Evolutionary conservation across 2,329 filamentous ascomycete genomes (phyloP).

Genomic region (Diplodia corticola): DNA sequence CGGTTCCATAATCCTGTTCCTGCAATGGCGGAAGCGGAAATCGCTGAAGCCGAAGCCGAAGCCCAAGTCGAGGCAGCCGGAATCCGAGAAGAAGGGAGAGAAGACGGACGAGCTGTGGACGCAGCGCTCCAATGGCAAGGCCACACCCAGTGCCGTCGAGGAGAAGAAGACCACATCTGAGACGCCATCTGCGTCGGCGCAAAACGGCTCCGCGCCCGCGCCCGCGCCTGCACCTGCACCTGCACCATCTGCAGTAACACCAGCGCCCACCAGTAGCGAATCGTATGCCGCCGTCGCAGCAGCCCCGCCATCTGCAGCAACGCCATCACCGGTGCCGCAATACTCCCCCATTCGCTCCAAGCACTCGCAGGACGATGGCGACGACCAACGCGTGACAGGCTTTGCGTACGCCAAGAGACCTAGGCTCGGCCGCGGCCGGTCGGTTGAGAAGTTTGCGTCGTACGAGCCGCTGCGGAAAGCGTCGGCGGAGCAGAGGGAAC

Average conservation of each 20-base stretch:
- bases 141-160: neutral
- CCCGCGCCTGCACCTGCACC: too few relatives aligned
- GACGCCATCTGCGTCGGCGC: neutral
- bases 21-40: slow-evolving; percentile 22
- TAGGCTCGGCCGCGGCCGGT: slow-evolving; percentile 13
- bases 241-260: slow-evolving; percentile 7
- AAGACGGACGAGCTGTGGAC: neutral
- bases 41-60: slow-evolving; percentile 19
- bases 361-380: neutral
- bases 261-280: neutral
- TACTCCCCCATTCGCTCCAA: neutral
- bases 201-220: slow-evolving; percentile 8
- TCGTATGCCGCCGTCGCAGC: neutral
- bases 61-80: neutral
- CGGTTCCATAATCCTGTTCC: slow-evolving; percentile 19
- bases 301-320: neutral
- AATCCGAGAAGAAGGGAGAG: neutral
- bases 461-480: slow-evolving; percentile 4
- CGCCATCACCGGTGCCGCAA: neutral
- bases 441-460: slow-evolving; percentile 11
- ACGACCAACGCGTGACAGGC: neutral
- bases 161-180: slow-evolving; percentile 4
- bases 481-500: slow-evolving; percentile 8
- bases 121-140: neutral
- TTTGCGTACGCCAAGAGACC: slow-evolving; percentile 13